Evolutionary conservation across 805 yeast species (phyloP), one percentile per base, ranked within the genome.

Genomic region (Kluyveromyces wickerhamii): DNA sequence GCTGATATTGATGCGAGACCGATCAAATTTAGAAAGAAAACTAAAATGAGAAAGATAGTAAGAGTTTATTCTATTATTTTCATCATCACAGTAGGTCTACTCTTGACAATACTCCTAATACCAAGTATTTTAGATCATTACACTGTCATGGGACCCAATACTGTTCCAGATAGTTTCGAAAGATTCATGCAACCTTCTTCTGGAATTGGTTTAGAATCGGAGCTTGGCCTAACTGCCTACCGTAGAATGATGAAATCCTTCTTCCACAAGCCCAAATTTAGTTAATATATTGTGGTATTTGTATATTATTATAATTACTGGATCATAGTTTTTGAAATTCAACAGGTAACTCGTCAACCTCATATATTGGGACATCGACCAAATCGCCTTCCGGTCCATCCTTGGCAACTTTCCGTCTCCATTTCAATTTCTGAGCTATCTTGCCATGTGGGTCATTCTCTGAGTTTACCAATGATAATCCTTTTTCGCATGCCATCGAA

Each of bases 1-100:
- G 77, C 79, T 1, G 60, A 53, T 4, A 59, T 73, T 2, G 60
- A 73, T 7, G 67, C 72, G 3, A 65, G 65, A 16, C 58, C 71
- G 2, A 56, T 71, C 5, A 59, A 73, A 2, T 55, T 63, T 13
- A 66, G 57, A 38, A 66, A 71, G 36, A 62, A 63, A 41, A 51
- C 66, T 34, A 60, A 58, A 41, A 58, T 67, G 26, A 55, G 66
- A 29, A 40, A 51, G 4, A 49, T 57, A 1, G 61, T 71, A 23
- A 42, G 48, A 4, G 24, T 54, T 4, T 64, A 56, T 41, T 48
- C 62, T 4, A 8, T 66, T 4, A 34, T 71, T 2, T 41, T 19
- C 66, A 22, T 30, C 26, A 13, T 20, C 3, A 12, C 15, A 5
- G 15, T 30, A 21, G n/a, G 16, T 7, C 8, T 13, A 14, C 7